A percentile compares a stretch with the other conserved stretches of the same genome.
Evolutionary conservation across 2,329 filamentous ascomycete genomes (phyloP).

Genomic region (Diaporthe helianthi): DNA sequence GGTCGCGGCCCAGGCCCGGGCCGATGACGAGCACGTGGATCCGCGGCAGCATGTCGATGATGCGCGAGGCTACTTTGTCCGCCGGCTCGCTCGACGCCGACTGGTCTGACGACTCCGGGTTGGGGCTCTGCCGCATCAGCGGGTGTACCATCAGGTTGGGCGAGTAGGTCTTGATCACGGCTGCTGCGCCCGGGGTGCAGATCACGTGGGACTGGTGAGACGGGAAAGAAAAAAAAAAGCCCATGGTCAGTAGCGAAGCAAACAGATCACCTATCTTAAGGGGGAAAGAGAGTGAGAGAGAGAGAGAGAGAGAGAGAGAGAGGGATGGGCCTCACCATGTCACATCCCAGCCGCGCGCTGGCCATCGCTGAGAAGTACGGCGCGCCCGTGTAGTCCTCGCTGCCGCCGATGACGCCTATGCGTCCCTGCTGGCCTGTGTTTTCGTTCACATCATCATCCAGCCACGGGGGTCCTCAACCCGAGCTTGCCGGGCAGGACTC

Average conservation of each 20-base stretch:
- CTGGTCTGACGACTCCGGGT: constrained; percentile 53
- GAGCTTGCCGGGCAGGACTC: too few relatives aligned
- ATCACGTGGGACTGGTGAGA: constrained; percentile 81
- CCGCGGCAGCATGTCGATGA: constrained; percentile 82
- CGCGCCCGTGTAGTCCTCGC: constrained; percentile 94
- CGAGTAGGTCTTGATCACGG: constrained; percentile 96
- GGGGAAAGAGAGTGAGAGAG: not conserved
- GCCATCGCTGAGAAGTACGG: constrained; percentile 99
- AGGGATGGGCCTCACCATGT: constrained; percentile 70
- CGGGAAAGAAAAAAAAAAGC: too few relatives aligned
- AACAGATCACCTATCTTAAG: too few relatives aligned
- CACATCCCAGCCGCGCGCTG: constrained; percentile 85
- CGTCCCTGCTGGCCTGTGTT: constrained; percentile 83
- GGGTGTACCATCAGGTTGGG: constrained; percentile 99
- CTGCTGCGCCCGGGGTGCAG: constrained; percentile 85
- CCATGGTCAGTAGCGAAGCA: not conserved
- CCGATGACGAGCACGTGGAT: constrained; percentile 94
- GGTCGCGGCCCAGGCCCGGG: constrained; percentile 88
- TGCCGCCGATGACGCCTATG: constrained; percentile 92
- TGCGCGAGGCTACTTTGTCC: constrained; percentile 66
- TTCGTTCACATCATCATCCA: constrained; percentile 28
- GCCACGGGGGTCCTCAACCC: not conserved
- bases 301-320: too few relatives aligned
- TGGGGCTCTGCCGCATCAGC: constrained; percentile 78
- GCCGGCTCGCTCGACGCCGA: constrained; percentile 58